Percentiles rank a stretch among this genome's conserved stretches.
Evolutionary conservation across 1,284 basidiomycete species (phyloP).

Genomic region (Moesziomyces sp.): DNA sequence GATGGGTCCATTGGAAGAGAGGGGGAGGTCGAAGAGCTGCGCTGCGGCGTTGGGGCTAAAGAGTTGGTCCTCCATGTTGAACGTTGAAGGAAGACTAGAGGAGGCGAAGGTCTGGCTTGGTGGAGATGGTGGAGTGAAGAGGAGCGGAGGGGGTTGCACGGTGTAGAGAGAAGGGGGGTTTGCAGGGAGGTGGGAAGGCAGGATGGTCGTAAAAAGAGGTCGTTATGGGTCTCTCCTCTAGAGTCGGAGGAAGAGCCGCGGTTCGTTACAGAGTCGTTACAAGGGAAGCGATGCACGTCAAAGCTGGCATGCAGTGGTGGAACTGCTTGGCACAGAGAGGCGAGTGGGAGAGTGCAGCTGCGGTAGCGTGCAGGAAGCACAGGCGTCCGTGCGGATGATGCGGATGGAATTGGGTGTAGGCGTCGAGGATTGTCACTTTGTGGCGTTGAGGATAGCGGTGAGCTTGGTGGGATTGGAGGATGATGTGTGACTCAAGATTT

Average conservation of each 20-base stretch:
- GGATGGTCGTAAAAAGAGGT: constrained; percentile 20
- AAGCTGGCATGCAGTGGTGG: constrained; percentile 31
- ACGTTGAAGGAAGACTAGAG: neutral
- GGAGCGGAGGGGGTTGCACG: neutral
- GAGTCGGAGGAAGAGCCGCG: constrained; percentile 7
- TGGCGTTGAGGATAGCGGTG: constrained; percentile 18
- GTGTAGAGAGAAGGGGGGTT: neutral
- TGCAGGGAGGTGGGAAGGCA: neutral
- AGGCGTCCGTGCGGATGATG: constrained; percentile 29
- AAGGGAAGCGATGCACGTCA: constrained; percentile 20
- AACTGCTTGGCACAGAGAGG: constrained; percentile 2
- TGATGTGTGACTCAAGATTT: constrained; percentile 8
- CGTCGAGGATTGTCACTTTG: constrained; percentile 1
- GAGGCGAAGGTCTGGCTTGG: neutral
- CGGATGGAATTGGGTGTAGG: constrained; percentile 6
- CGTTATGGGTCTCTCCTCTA: constrained; percentile 23
- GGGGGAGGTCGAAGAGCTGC: constrained; percentile 40
- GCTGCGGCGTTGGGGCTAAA: constrained; percentile 39
- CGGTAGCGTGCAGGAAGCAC: constrained; percentile 17
- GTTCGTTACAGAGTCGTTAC: constrained; percentile 48
- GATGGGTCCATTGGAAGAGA: constrained; percentile 28
- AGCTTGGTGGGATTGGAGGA: constrained; percentile 28
- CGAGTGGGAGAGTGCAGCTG: constrained; percentile 11
- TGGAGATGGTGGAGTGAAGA: neutral
- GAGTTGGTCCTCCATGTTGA: constrained; percentile 49